Base-by-base conservation (phyloP, 805 yeast species). In the Candida germanica region DNA sequence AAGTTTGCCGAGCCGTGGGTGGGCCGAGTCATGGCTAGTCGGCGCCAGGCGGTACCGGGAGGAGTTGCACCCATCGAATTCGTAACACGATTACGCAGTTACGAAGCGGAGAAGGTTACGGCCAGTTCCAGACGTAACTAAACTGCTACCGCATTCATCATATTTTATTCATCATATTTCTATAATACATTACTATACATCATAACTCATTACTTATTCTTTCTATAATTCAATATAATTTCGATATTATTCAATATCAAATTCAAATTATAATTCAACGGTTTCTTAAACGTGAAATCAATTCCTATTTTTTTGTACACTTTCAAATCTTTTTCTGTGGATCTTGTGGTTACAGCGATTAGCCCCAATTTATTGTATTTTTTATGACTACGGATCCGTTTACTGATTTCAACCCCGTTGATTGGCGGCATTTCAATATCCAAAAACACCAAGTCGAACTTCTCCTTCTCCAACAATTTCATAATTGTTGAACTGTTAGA, bases 341-440 rank as follows among this genome's bases (percentile, higher is more conserved):
- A 44, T 29, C 61, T 49, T 6, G 71, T 66, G 20, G 73, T 68
- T 12, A 64, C 72, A 5, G 72, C 72, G 28, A 64, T 56, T n/a
- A 64, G 37, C 4, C 64, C 67, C 30, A 58, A 41, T 3, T 46
- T 26, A 29, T 55, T 49, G 32, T 40, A 46, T 22, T 33, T 40
- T 25, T 40, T 38, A 4, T 28, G 36, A 24, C 29, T 26, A 26
- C 55, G 34, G 2, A 56, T 43, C 13, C 31, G 33, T 17, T 36
- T 40, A n/a, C 69, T 61, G 15, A 69, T 51, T 14, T 66, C 67
- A 5, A 63, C 49, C 9, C 74, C 74, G 13, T 61, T 49, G 13
- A 68, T 51, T 9, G 44, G 48, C 4, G 74, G 74, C 74, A 69
- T 69, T 40, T 69, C 74, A 21, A 69, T 69, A 43, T 69, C 74